Evolutionary conservation across 805 yeast genomes (phyloP), one percentile per base, ranked within the genome.

Genomic region (Metschnikowia amazonensis): DNA sequence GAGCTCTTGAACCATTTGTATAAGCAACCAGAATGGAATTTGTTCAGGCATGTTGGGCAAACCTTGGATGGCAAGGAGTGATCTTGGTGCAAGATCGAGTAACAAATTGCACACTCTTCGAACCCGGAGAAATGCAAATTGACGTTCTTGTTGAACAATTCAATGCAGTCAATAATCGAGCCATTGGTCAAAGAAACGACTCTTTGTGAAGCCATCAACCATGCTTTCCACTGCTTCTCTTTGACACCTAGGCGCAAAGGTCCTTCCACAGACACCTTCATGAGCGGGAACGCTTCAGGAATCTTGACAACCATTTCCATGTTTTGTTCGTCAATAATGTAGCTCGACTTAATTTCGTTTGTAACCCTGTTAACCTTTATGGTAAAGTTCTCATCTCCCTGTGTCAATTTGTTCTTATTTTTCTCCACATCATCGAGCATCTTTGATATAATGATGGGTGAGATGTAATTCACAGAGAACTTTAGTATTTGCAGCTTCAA

Each of bases 1-100:
- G 96, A 86, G 55, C 96, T 89, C 70, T 88, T 87, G 69, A 94
- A 94, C 99, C 99, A 94, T 63, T 90, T 87, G 74, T 89, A 90
- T 35, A 94, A 71, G 74, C 99, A 94, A 3, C 94, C 96, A 6
- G 96, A 83, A 64, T 94, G 99, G 74, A 90, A 94, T 62, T 86
- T 88, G 72, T 94, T 92, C 59, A 81, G 81, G 75, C 99, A 94
- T 0, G 96, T 89, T 13, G 84, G 73, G 67, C 99, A 94, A 2
- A 76, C 76, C 66, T 89, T 90, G 41, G 89, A 81, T 5, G 99
- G 99, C 47, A 94, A 74, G 6, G 96, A 84, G 57, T 86, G 87
- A 59, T 89, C 97, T 50, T 86, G 89, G 60, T 90, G 96, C 52
- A 94, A 69, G 46, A 92, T 84, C 13, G 96, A 86, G 64, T 94